Evolutionary conservation across 2,329 filamentous ascomycete species (phyloP).

Genomic region (Aspergillus floridensis): DNA sequence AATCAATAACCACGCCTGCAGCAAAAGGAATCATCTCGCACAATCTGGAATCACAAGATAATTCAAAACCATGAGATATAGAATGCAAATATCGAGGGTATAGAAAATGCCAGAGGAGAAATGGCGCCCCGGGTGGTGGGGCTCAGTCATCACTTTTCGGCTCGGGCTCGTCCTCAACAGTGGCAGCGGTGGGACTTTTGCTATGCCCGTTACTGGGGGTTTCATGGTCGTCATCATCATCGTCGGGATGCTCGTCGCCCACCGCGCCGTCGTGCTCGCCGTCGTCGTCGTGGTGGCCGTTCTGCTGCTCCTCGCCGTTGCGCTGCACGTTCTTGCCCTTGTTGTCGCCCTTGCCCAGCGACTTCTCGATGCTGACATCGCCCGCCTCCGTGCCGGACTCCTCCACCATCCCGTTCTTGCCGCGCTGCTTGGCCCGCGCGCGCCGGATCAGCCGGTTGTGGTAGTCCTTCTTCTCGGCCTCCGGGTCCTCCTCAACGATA

Average conservation of each 20-base stretch:
- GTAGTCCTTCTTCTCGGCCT: conserved; percentile 33
- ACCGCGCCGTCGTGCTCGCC: neutral
- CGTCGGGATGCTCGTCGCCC: neutral
- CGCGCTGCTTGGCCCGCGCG: conserved; percentile 17
- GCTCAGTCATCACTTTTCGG: neutral
- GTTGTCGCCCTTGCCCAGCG: conserved; percentile 9
- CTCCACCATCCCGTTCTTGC: conserved; percentile 17
- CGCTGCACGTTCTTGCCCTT: conserved; percentile 26
- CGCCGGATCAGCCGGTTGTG: conserved; percentile 34
- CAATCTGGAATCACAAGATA: neutral
- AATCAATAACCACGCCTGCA: too few species aligned
- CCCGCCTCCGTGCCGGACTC: conserved; percentile 27
- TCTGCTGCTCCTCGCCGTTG: conserved; percentile 4
- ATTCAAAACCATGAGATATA: neutral
- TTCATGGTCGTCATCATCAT: neutral
- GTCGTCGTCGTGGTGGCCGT: neutral
- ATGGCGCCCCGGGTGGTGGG: too few species aligned
- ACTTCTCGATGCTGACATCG: conserved; percentile 22
- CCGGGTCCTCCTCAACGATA: conserved; percentile 39
- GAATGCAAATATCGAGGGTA: neutral
- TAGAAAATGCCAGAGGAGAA: neutral
- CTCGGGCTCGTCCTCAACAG: neutral
- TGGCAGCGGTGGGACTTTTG: neutral
- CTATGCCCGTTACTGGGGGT: neutral
- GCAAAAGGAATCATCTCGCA: neutral